Evolutionary conservation across 192 early-diverging fungal species (phyloP).

Genomic region (Gaertneriomyces semiglobifer): DNA sequence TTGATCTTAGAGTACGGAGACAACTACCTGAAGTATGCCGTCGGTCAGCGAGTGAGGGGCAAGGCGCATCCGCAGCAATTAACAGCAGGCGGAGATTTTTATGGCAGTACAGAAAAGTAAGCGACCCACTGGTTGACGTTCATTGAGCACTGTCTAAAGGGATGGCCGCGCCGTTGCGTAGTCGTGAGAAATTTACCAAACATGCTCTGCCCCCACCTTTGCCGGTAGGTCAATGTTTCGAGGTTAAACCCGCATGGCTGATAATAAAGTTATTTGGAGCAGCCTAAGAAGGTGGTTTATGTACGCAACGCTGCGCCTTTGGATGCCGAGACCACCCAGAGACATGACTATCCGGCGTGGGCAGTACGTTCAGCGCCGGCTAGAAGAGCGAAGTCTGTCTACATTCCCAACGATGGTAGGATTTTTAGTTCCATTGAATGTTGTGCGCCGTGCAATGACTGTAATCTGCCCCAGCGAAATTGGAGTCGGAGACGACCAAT

Average conservation of each 20-base stretch:
- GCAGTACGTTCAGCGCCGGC: constrained; percentile 14
- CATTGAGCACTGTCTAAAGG: background rate
- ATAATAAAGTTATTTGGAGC: background rate
- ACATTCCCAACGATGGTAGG: constrained; percentile 22
- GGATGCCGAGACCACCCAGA: constrained; percentile 41
- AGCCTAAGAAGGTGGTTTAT: constrained; percentile 33
- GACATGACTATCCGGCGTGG: constrained; percentile 44
- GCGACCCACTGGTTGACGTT: constrained; percentile 7
- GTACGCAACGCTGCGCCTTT: constrained; percentile 32
- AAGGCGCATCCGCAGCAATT: constrained; percentile 44
- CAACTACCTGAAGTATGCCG: constrained; percentile 38
- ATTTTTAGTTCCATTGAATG: background rate
- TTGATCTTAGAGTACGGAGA: constrained; percentile 41
- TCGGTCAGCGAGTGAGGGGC: constrained; percentile 27
- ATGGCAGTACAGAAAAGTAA: constrained; percentile 45
- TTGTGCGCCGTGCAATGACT: constrained; percentile 1
- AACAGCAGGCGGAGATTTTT: constrained; percentile 44
- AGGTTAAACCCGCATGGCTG: background rate
- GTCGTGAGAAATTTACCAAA: constrained; percentile 42
- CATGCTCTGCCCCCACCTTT: constrained; percentile 35
- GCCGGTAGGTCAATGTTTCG: constrained; percentile 21
- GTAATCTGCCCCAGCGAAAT: constrained; percentile 32
- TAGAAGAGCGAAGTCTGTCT: constrained; percentile 3
- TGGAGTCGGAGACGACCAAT: constrained; percentile 43
- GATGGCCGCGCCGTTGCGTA: background rate